Conservation (phyloP, 1,284 basidiomycete species). For the Rhodotorula sp. region DNA sequence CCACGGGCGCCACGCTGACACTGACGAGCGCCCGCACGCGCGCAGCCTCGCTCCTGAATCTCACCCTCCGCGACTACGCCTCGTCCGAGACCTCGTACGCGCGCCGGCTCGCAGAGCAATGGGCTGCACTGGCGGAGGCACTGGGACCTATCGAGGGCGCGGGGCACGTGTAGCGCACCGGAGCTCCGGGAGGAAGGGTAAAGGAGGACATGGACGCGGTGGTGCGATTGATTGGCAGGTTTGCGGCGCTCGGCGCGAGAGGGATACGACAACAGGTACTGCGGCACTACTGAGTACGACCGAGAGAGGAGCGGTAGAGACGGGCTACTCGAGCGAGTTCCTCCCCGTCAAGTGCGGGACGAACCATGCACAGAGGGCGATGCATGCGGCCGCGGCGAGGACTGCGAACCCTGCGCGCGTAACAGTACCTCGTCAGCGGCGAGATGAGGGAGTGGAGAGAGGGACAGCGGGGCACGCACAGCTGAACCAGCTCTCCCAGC, state of each 20-base stretch:
- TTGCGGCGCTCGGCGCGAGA: too few relatives aligned
- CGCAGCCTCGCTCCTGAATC: constrained; percentile 12
- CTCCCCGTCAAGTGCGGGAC: too few relatives aligned
- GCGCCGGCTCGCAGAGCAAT: background rate
- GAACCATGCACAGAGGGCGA: background rate
- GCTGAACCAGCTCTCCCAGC: background rate
- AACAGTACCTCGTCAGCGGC: background rate
- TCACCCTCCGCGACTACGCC: constrained; percentile 8
- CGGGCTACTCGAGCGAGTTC: too few relatives aligned
- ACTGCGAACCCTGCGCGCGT: background rate
- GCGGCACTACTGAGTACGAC: too few relatives aligned
- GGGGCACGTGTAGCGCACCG: too few relatives aligned
- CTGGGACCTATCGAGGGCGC: background rate
- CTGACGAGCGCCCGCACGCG: too few relatives aligned
- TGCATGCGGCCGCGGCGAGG: background rate
- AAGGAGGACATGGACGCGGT: too few relatives aligned
- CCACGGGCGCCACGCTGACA: background rate
- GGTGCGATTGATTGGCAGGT: too few relatives aligned
- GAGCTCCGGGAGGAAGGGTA: too few relatives aligned
- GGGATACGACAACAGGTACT: too few relatives aligned
- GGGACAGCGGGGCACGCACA: constrained; percentile 1
- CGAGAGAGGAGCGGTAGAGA: too few relatives aligned
- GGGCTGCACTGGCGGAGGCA: constrained; percentile 6
- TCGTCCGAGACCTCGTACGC: constrained; percentile 4
- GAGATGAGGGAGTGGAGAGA: background rate